Conservation (phyloP, 768 basidiomycete species). For the Rhizopogon rudus region DNA sequence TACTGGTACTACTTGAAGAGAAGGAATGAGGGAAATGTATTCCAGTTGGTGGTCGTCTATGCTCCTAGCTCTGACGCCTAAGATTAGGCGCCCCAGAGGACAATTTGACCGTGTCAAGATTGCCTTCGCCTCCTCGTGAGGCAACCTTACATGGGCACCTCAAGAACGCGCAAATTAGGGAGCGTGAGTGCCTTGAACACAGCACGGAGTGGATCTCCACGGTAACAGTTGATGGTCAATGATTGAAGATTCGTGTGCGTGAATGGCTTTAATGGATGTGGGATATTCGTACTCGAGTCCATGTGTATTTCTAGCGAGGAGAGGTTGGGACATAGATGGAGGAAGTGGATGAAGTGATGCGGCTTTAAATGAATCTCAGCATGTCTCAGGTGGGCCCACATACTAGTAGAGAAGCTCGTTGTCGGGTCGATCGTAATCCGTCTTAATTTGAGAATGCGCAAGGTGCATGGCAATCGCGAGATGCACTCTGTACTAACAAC, state of each 20-base stretch:
- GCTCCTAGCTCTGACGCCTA: too few species aligned
- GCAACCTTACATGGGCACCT: conserved; percentile 11
- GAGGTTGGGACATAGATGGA: not conserved
- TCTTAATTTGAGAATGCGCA: conserved; percentile 11
- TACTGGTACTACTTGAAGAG: too few species aligned
- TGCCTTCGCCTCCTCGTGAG: conserved; percentile 7
- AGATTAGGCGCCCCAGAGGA: conserved; percentile 12
- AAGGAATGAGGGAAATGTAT: too few species aligned
- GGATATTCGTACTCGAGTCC: not conserved
- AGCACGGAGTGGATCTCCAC: not conserved
- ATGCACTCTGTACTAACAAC: conserved; percentile 1
- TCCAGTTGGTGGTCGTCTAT: too few species aligned
- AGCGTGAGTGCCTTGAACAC: conserved; percentile 12
- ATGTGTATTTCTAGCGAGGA: not conserved
- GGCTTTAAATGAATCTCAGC: conserved; percentile 2
- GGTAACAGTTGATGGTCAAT: conserved; percentile 5
- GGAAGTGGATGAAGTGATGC: not conserved
- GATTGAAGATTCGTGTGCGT: conserved; percentile 9
- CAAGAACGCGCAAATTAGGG: conserved; percentile 8
- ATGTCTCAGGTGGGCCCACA: conserved; percentile 15
- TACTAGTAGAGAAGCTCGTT: not conserved
- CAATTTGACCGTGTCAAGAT: conserved; percentile 18
- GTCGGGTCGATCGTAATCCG: not conserved
- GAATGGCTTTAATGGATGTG: not conserved
- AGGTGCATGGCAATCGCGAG: conserved; percentile 1